These are phyloP conservation scores for Lactarius psammicola DNA, from an alignment of 768 basidiomycete species.

Conservation along the genomic window DNA sequence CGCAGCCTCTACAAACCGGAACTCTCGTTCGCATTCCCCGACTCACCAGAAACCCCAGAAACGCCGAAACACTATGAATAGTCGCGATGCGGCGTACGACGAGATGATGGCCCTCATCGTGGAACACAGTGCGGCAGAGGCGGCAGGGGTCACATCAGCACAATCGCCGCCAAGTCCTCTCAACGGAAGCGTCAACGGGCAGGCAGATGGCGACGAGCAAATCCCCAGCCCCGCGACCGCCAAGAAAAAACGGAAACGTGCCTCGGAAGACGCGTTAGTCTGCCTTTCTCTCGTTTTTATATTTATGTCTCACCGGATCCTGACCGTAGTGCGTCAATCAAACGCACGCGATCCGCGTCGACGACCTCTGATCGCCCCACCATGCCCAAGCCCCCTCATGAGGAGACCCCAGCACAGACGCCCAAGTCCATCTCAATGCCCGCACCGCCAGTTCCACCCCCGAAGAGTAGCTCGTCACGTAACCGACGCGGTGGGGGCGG, in stretches of 20 bases:
- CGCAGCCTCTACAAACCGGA: conserved; percentile 42
- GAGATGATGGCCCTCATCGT: conserved; percentile 59
- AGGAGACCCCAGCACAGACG: conserved; percentile 41
- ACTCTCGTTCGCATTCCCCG: conserved; percentile 76
- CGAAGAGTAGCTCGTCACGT: conserved; percentile 31
- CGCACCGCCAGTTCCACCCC: conserved; percentile 29
- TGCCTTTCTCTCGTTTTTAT: neutral
- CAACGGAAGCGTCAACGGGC: conserved; percentile 38
- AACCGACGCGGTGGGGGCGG: conserved; percentile 35
- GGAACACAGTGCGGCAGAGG: conserved; percentile 71
- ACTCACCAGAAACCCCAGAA: conserved; percentile 66
- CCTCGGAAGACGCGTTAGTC: conserved; percentile 69
- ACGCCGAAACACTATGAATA: conserved; percentile 96
- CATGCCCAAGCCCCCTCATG: conserved; percentile 40
- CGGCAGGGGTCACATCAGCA: conserved; percentile 62
- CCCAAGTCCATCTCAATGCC: conserved; percentile 30
- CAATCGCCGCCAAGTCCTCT: conserved; percentile 41
- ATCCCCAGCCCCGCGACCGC: conserved; percentile 44
- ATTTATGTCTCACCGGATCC: conserved; percentile 22
- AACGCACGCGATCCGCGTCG: conserved; percentile 76
- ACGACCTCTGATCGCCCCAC: conserved; percentile 59
- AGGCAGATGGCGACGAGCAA: conserved; percentile 47
- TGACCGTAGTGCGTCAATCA: conserved; percentile 49
- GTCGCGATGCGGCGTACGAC: conserved; percentile 90
- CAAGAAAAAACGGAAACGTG: conserved; percentile 71